A percentile compares a stretch with the other conserved stretches of the same genome.
These are phyloP conservation scores for Moniliella sp. DNA, from an alignment of 1,284 basidiomycete genomes.

Conservation along the genomic window DNA sequence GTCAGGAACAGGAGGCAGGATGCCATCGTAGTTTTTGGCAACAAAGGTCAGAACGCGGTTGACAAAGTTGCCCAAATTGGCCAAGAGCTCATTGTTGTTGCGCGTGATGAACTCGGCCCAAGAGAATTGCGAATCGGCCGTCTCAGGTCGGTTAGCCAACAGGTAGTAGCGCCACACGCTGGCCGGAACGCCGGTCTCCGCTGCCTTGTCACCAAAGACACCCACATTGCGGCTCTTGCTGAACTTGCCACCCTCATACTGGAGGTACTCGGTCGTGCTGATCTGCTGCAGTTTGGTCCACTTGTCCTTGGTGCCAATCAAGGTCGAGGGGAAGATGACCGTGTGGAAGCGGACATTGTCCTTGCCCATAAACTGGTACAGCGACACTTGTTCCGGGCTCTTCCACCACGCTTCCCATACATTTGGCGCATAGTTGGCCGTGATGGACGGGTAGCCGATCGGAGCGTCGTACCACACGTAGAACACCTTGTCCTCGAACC, in stretches of 20 bases:
- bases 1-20: conserved; percentile 42
- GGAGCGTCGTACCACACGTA: conserved; percentile 91
- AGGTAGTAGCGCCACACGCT: conserved; percentile 96
- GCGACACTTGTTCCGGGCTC: conserved; percentile 65
- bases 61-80: conserved; percentile 96
- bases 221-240: conserved; percentile 90
- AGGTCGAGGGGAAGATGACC: conserved; percentile 75
- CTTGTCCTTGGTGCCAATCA: conserved; percentile 64
- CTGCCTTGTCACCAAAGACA: conserved; percentile 85
- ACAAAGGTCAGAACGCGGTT: conserved; percentile 85
- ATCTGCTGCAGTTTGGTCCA: conserved; percentile 92
- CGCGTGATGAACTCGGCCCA: conserved; percentile 85
- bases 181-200: conserved; percentile 70
- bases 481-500: conserved; percentile 81
- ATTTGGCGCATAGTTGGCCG: conserved; percentile 63
- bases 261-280: conserved; percentile 87
- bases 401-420: conserved; percentile 98
- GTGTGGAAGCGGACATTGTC: conserved; percentile 84
- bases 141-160: conserved; percentile 76
- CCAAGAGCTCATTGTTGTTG: conserved; percentile 80
- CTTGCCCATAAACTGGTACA: conserved; percentile 85
- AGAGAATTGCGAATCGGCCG: conserved; percentile 79
- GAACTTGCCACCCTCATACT: conserved; percentile 97
- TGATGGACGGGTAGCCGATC: conserved; percentile 92
- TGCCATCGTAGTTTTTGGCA: conserved; percentile 53